Base-by-base conservation (phyloP, 345 rosid genomes). In the Hibiscus trionum region DNA sequence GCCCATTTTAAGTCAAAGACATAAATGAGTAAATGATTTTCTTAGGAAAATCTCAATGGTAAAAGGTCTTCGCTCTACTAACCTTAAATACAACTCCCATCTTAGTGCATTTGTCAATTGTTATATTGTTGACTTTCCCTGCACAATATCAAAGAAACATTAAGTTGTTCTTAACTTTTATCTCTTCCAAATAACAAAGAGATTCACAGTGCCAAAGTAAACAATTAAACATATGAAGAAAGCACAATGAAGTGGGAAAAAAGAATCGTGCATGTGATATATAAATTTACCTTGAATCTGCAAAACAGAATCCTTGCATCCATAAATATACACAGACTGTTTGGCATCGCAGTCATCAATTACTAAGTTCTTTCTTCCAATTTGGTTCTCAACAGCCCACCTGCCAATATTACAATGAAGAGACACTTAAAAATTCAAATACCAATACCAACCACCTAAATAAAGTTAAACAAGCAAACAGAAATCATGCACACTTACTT, bases 81-180 rank as follows among this genome's bases (percentile, higher is more conserved):
- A 92, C 99, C 84, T 70, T 73, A 80, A 95, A 96, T 56, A 91
- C 90, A 74, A 96, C 82, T 75, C 99, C 99, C 93, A 88, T 82
- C 83, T 96, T 96, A 56, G 93, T 83, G 86, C 97, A 96, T 76
- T 91, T 96, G 80, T 96, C 99, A 73, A 96, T 72, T 69, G 98
- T 95, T 80, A 96, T 93, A 81, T 92, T 96, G 81, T 96, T 96
- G 58, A 93, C 99, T 81, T 96, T 96, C 64, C 97, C 99, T 96
- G 85, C 80, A 87, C 70, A 84, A 76, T 72, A 70, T 46, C 53
- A 63, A 69, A 73, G 35, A 5, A 49, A 55, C 33, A 27, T 46
- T 21, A 39, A 75, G 69, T 50, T 52, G 72, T 31, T 72, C 57
- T 35, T 61, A 63, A 31, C 27, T 63, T 37, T 63, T 31, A 46